Percentiles rank a stretch among this genome's conserved stretches.
These are phyloP conservation scores for Nelumbo lutea DNA, from an alignment of 164 flowering plant species.

Conservation along the genomic window DNA sequence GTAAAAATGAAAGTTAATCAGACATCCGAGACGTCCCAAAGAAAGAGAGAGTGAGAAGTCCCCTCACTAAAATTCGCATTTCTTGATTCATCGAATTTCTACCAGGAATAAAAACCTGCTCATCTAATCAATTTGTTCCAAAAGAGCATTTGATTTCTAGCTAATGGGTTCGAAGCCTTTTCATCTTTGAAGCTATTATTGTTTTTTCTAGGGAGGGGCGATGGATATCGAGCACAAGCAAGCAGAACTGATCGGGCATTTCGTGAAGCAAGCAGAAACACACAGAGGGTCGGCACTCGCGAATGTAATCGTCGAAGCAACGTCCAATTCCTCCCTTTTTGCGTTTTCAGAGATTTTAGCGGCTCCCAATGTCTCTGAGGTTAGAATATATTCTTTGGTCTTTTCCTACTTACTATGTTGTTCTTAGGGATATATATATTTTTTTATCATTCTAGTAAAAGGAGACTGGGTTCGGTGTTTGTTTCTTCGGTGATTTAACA, in stretches of 20 bases:
- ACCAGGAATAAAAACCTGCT: no score
- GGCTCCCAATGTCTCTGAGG: conserved; percentile 62
- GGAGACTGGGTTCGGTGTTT: no score
- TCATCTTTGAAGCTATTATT: no score
- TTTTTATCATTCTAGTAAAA: neutral
- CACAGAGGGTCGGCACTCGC: conserved; percentile 49
- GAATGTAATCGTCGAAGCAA: conserved; percentile 58
- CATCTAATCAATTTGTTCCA: no score
- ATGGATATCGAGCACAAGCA: conserved; percentile 91
- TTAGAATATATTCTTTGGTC: conserved; percentile 14
- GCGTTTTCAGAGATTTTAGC: conserved; percentile 93
- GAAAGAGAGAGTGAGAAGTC: no score
- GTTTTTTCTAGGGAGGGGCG: neutral
- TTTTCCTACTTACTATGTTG: neutral
- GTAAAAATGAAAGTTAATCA: no score
- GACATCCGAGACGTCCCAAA: no score
- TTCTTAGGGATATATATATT: neutral
- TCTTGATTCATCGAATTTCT: no score
- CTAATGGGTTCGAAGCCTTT: no score
- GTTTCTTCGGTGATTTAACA: neutral
- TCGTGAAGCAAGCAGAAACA: conserved; percentile 60
- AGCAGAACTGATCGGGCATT: conserved; percentile 69
- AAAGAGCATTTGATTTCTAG: no score
- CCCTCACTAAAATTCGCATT: no score
- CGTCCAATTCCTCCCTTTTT: conserved; percentile 79